Conservation (phyloP, 257 asterid species). For the Forsythia suspensa region DNA sequence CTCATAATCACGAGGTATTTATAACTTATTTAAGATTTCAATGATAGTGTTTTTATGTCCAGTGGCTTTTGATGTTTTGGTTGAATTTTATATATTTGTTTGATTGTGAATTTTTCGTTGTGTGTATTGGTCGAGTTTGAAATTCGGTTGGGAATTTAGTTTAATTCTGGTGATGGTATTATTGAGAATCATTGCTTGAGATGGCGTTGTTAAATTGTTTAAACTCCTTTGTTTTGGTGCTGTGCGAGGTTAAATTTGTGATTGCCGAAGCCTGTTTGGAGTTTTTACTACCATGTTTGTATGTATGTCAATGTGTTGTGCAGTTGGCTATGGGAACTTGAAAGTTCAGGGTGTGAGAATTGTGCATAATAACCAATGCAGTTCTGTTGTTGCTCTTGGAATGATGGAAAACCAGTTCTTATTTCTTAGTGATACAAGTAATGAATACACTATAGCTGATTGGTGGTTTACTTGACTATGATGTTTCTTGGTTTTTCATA, state of each 20-base stretch:
- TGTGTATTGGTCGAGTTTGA: background rate
- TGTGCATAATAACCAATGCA: background rate
- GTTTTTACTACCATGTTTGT: background rate
- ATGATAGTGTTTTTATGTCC: background rate
- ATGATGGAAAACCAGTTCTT: background rate
- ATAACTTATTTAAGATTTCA: background rate
- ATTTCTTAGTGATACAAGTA: background rate
- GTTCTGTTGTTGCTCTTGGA: background rate
- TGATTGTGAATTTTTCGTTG: background rate
- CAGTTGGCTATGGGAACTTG: background rate
- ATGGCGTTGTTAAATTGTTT: background rate
- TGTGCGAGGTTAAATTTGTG: background rate
- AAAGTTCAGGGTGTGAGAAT: background rate
- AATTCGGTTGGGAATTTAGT: background rate
- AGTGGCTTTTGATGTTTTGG: background rate
- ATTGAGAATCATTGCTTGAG: background rate
- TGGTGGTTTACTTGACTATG: background rate
- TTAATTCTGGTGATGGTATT: background rate
- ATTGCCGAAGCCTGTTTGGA: background rate
- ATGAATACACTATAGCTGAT: background rate
- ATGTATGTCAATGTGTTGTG: background rate
- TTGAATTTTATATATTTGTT: constrained; percentile 6
- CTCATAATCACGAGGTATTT: constrained; percentile 57
- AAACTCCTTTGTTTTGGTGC: background rate
- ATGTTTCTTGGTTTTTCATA: background rate